Conservation (phyloP, 441 rosid species). For the Euphorbia corollata region DNA sequence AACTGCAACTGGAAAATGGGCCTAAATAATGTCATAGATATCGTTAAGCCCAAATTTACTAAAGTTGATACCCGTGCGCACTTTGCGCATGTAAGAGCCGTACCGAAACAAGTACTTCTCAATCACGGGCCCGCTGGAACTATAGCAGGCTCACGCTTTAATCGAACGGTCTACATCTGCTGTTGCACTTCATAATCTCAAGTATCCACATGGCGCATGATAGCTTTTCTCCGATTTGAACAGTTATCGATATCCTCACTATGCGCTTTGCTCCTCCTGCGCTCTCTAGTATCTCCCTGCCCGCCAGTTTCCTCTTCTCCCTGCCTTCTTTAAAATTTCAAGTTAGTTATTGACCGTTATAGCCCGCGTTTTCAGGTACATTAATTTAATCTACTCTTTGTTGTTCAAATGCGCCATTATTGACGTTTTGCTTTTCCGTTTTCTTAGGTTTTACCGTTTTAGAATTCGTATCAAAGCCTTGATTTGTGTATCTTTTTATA, state of each 20-base stretch:
- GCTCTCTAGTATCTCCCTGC: background rate
- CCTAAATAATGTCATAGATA: background rate
- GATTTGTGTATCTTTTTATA: background rate
- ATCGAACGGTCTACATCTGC: constrained; percentile 27
- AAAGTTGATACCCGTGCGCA: background rate
- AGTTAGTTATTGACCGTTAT: constrained; percentile 30
- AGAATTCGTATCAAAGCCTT: background rate
- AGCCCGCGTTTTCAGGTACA: background rate
- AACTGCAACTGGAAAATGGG: no score
- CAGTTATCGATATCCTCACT: constrained; percentile 30
- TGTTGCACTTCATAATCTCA: constrained; percentile 22
- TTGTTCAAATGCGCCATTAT: background rate
- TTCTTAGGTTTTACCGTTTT: background rate
- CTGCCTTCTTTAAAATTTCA: constrained; percentile 4
- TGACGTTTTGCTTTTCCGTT: background rate
- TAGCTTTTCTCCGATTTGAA: constrained; percentile 26
- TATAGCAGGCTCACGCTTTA: background rate
- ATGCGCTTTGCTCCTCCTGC: constrained; percentile 36
- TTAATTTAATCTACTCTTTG: background rate
- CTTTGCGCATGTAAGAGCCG: constrained; percentile 12
- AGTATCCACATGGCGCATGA: constrained; percentile 25
- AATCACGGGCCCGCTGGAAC: background rate
- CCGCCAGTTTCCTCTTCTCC: constrained; percentile 26
- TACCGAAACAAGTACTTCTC: background rate
- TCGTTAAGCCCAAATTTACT: background rate